These are phyloP conservation scores for Ajuga reptans DNA, from an alignment of 305 asterid species.

Conservation along the genomic window DNA sequence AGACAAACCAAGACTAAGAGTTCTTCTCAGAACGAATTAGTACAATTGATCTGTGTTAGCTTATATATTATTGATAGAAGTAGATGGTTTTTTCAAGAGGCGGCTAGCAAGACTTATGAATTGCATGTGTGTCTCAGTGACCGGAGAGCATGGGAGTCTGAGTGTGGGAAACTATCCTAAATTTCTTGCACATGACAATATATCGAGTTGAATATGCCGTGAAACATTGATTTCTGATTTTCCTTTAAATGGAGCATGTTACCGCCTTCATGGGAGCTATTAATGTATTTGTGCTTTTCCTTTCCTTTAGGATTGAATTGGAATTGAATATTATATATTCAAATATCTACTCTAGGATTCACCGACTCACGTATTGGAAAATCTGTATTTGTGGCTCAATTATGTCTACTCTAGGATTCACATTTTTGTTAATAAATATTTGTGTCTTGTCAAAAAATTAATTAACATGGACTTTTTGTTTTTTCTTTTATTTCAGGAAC, in stretches of 20 bases:
- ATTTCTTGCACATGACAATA: neutral
- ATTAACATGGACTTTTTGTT: neutral
- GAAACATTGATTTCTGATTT: neutral
- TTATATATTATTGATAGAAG: neutral
- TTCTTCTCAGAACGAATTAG: neutral
- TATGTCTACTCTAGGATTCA: too few relatives aligned
- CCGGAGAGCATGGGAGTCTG: neutral
- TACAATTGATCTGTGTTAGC: neutral
- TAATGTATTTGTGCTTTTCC: neutral
- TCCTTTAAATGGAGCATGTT: neutral
- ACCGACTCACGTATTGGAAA: neutral
- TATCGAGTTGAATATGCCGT: neutral
- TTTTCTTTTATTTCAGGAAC: slow-evolving; percentile 48
- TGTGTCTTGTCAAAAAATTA: too few relatives aligned
- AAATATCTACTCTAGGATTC: neutral
- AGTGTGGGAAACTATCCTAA: neutral
- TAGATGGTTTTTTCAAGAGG: neutral
- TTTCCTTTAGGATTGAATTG: neutral
- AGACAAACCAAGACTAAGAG: neutral
- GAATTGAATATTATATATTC: neutral
- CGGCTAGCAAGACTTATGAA: neutral
- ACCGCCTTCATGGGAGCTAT: neutral
- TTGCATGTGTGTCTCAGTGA: neutral
- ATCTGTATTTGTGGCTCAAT: slow-evolving; percentile 5
- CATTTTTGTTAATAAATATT: too few relatives aligned